Percentiles rank a stretch among this genome's conserved stretches.
phyloP scores from a whole-genome alignment of 768 basidiomycete species.

The Trametes cinnabarina region DNA sequence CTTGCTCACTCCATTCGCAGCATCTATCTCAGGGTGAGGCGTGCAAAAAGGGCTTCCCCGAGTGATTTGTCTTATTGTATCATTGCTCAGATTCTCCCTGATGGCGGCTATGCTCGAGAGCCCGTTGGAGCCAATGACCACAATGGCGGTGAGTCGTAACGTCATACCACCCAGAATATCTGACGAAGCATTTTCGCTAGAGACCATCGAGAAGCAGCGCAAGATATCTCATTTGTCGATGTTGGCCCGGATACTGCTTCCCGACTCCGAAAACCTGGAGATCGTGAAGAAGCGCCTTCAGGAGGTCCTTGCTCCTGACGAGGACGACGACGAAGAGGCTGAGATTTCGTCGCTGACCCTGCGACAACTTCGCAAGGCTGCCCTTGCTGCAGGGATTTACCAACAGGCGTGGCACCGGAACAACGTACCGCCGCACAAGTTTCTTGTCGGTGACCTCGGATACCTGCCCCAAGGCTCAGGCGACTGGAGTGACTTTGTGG shows the following conservation, averaged over 20 bases:
- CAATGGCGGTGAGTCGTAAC: neutral
- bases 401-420: conserved; percentile 42
- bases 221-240: conserved; percentile 43
- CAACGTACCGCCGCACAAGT: conserved; percentile 40
- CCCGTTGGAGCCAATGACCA: conserved; percentile 5
- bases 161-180: too few relatives aligned
- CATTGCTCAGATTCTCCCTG: conserved; percentile 41
- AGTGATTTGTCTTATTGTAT: neutral
- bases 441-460: conserved; percentile 44
- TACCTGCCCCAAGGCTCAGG: conserved; percentile 35
- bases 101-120: conserved; percentile 31
- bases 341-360: conserved; percentile 28
- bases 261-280: conserved; percentile 33
- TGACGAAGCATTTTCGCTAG: conserved; percentile 11
- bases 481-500: conserved; percentile 38
- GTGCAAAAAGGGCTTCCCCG: too few relatives aligned
- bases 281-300: conserved; percentile 32
- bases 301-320: conserved; percentile 28
- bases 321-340: conserved; percentile 32
- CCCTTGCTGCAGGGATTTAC: conserved; percentile 35
- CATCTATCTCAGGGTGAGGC: conserved; percentile 37
- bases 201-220: conserved; percentile 35
- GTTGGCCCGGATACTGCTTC: conserved; percentile 40
- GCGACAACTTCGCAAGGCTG: conserved; percentile 38
- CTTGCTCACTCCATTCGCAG: conserved; percentile 41